These are phyloP conservation scores for Exophiala xenobiotica DNA, from an alignment of 2,329 filamentous ascomycete genomes.

Conservation along the genomic window DNA sequence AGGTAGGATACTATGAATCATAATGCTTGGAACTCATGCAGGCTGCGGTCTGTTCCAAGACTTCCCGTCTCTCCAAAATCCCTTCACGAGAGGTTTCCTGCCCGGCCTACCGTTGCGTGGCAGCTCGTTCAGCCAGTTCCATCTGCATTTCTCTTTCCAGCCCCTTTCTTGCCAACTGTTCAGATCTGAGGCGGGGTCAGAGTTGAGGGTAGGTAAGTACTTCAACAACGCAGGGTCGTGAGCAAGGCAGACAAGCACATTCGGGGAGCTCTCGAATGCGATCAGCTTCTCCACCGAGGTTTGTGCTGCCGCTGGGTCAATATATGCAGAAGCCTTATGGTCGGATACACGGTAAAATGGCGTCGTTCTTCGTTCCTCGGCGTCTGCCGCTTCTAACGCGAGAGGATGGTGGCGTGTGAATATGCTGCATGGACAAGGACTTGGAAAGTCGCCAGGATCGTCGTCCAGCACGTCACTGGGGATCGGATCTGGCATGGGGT, in stretches of 20 bases:
- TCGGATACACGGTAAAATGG: constrained; percentile 31
- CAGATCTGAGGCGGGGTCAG: constrained; percentile 10
- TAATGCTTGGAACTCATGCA: background rate
- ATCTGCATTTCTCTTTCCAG: constrained; percentile 27
- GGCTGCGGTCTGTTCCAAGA: constrained; percentile 9
- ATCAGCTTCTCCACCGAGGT: constrained; percentile 31
- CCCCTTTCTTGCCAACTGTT: constrained; percentile 32
- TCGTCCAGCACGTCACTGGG: constrained; percentile 10
- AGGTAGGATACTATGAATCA: background rate
- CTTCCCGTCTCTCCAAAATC: constrained; percentile 21
- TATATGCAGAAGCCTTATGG: constrained; percentile 11
- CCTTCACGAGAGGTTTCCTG: constrained; percentile 12
- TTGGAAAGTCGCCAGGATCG: constrained; percentile 9
- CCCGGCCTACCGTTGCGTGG: constrained; percentile 13
- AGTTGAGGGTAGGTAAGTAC: constrained; percentile 32
- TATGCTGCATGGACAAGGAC: constrained; percentile 31
- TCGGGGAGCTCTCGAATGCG: constrained; percentile 30
- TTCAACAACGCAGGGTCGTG: constrained; percentile 33
- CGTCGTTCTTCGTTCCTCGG: constrained; percentile 21
- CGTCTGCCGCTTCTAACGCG: constrained; percentile 9
- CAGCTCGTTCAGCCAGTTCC: constrained; percentile 22
- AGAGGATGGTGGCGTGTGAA: constrained; percentile 30
- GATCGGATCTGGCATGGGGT: constrained; percentile 30
- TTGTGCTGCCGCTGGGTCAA: constrained; percentile 30
- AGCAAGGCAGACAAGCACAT: constrained; percentile 33